A percentile compares a stretch with the other conserved stretches of the same genome.
phyloP scores from a whole-genome alignment of 2,329 filamentous ascomycete species.

The Teratosphaeria epicoccoides region DNA sequence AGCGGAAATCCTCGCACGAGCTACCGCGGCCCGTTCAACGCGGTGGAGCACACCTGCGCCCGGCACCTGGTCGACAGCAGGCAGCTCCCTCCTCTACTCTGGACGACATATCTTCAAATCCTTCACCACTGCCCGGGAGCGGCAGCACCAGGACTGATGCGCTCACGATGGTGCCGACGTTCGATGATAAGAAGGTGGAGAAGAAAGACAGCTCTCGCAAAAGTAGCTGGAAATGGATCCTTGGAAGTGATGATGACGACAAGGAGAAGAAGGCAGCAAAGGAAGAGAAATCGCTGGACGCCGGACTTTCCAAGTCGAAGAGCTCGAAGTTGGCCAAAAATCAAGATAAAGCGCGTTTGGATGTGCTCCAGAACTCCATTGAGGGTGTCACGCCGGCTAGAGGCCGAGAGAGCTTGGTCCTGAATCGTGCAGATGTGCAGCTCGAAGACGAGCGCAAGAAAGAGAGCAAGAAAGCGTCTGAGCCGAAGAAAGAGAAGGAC shows the following conservation, averaged over 20 bases:
- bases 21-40: constrained; percentile 21
- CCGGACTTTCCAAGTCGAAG: constrained; percentile 25
- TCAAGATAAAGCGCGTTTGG: constrained; percentile 65
- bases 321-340: constrained; percentile 52
- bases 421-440: constrained; percentile 68
- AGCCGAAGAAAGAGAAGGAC: constrained; percentile 70
- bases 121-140: constrained; percentile 60
- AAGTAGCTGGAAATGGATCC: constrained; percentile 77
- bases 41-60: constrained; percentile 25
- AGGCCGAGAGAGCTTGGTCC: constrained; percentile 70
- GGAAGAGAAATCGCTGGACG: constrained; percentile 20
- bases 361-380: constrained; percentile 79
- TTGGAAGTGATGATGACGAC: constrained; percentile 58
- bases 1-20: constrained; percentile 39
- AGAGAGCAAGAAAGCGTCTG: constrained; percentile 39
- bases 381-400: constrained; percentile 42
- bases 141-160: constrained; percentile 59
- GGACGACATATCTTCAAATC: constrained; percentile 54
- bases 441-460: constrained; percentile 76
- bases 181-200: constrained; percentile 60
- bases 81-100: constrained; percentile 35
- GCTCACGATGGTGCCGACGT: constrained; percentile 69
- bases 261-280: constrained; percentile 45
- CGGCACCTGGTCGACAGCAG: constrained; percentile 24
- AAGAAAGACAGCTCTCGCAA: constrained; percentile 59